Evolutionary conservation across 2,329 filamentous ascomycete genomes (phyloP).

Genomic region (Xylaria sp.): DNA sequence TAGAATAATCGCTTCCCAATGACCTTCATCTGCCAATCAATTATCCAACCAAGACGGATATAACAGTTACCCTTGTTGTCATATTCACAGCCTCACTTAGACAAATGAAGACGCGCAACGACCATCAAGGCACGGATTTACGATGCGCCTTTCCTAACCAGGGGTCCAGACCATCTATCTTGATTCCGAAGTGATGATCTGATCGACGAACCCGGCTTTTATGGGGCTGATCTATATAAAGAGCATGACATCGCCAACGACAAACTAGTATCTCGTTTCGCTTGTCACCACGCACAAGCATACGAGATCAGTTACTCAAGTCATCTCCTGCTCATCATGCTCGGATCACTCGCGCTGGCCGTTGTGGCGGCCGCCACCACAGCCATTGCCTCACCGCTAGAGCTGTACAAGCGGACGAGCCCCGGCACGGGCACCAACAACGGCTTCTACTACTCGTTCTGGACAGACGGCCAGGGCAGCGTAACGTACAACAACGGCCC

Average conservation of each 20-base stretch:
- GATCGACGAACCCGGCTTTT: neutral
- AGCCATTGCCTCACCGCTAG: constrained; percentile 47
- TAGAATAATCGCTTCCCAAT: constrained; percentile 11
- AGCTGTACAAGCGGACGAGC: neutral
- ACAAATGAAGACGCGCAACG: constrained; percentile 11
- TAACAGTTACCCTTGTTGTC: constrained; percentile 20
- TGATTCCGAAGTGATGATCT: constrained; percentile 1
- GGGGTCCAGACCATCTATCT: constrained; percentile 1
- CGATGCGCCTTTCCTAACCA: constrained; percentile 25
- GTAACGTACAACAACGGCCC: constrained; percentile 67
- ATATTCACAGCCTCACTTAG: constrained; percentile 27
- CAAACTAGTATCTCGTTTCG: neutral
- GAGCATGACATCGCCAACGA: constrained; percentile 4
- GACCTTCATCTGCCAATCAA: constrained; percentile 25
- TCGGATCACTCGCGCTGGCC: constrained; percentile 34
- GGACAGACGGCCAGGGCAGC: constrained; percentile 65
- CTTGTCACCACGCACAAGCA: constrained; percentile 10
- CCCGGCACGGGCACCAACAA: constrained; percentile 55
- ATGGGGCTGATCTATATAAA: constrained; percentile 25
- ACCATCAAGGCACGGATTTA: constrained; percentile 19
- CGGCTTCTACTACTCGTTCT: constrained; percentile 71
- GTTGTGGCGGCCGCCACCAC: constrained; percentile 28
- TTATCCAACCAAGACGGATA: constrained; percentile 12
- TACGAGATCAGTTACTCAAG: constrained; percentile 6
- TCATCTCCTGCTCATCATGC: constrained; percentile 21